Evolutionary conservation across 441 rosid genomes (phyloP), one percentile per base, ranked within the genome.

Genomic region (Arabidopsis hybrid): DNA sequence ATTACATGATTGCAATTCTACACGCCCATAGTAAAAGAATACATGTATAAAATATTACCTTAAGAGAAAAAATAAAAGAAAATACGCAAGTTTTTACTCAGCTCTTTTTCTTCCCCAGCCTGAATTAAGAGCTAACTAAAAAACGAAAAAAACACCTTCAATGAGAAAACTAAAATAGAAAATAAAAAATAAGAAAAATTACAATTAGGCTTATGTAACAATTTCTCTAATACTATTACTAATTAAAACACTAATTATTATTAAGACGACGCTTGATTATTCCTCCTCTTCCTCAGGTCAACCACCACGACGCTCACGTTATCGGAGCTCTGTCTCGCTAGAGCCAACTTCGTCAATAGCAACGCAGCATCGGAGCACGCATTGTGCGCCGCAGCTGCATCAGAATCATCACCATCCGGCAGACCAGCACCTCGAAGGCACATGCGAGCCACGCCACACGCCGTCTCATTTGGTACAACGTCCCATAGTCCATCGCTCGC

Each of bases 401-500:
- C 74, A 3, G 72, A 50, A 34, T 89, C 89, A 1, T 62, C 65
- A 1, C 55, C 79, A 43, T 45, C 78, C 38, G 4, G 69, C 13
- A 26, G 60, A 80, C 7, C 74, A 47, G 9, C 82, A 77, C 8
- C 83, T 82, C 12, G 73, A 29, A 95, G 79, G 45, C 99, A 95
- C 87, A 87, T 86, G 16, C 91, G 83, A 39, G 88, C 96, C 36
- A 95, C 96, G 8, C 88, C 84, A 42, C 97, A 88, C 0, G 96
- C 97, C 0, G 88, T 92, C 9, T 92, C 92, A 65, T 91, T 92
- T 0, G 97, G 85, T 38, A 95, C 97, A 35, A 95, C 98, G 69
- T 95, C 99, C 97, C 99, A 95, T 0, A 95, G 78, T 0, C 99
- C 99, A 68, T 95, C 99, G 71, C 99, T 95, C 0, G 93, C 99